Percentiles rank a stretch among this genome's conserved stretches.
phyloP scores from a whole-genome alignment of 2,329 filamentous ascomycete species.

The Aureobasidium vineae region DNA sequence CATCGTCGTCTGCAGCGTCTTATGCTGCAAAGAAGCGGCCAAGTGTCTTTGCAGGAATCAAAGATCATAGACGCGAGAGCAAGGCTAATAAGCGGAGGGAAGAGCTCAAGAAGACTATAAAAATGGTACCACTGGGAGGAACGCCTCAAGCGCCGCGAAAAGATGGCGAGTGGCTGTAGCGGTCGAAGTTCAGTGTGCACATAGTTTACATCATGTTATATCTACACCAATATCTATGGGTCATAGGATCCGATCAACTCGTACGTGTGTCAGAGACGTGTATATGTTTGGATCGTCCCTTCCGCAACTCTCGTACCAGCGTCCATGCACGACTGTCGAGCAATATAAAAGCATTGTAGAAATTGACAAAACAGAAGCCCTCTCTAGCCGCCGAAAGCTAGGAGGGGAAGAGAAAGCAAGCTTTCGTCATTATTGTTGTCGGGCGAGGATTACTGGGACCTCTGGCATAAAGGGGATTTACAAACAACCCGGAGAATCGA shows the following conservation, averaged over 20 bases:
- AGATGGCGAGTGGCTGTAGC: not conserved
- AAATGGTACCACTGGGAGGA: conserved; percentile 32
- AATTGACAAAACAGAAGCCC: conserved; percentile 1
- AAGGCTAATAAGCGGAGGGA: conserved; percentile 36
- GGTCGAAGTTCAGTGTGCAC: not conserved
- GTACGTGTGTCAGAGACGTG: not conserved
- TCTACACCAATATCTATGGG: not conserved
- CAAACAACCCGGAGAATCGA: not conserved
- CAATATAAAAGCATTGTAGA: not conserved
- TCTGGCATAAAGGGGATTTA: not conserved
- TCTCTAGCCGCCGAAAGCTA: not conserved
- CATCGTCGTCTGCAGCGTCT: not conserved
- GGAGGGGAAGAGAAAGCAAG: not conserved
- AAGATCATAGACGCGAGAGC: conserved; percentile 27
- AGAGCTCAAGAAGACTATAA: conserved; percentile 38
- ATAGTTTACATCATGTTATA: not conserved
- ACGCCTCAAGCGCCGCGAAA: not conserved
- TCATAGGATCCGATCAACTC: not conserved
- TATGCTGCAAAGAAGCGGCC: not conserved
- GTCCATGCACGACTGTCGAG: not conserved
- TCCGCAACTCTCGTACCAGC: not conserved
- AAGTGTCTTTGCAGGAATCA: not conserved
- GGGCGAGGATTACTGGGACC: conserved; percentile 2
- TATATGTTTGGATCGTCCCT: not conserved
- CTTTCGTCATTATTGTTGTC: not conserved